Evolutionary conservation across 345 rosid species (phyloP), one percentile per base, ranked within the genome.

Genomic region (Physaria fendleri): DNA sequence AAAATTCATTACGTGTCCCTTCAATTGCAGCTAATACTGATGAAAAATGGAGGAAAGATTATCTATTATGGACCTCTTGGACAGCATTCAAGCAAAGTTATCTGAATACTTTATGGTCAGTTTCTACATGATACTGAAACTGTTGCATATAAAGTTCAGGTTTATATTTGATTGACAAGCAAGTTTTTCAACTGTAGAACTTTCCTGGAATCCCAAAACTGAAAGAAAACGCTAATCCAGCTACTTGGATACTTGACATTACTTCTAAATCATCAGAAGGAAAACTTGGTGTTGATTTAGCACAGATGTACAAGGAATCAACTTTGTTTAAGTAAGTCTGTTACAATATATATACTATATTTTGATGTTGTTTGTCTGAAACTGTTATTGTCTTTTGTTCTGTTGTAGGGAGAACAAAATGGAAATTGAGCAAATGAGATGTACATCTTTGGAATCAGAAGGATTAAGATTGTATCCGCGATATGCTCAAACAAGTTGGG

Each of bases 211-310:
- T 75, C 28, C 84, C 77, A 13, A 76, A 76, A 42, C 77, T 83
- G 59, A 65, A 73, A 73, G 73, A 64, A 5, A 77, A 77, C 25
- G 75, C 65, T 42, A 83, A 79, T 57, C 90, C 90, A 18, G 81
- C 86, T 32, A 83, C 90, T 13, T 83, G 90, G 90, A 77, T 83
- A 78, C 66, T 83, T 40, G 90, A 83, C 16, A 69, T 79, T 62
- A 75, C 85, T 24, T 65, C 70, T 59, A 66, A 71, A 37, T 77
- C 80, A 22, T 2, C 59, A 29, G 85, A 83, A 57, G 59, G 60
- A 4, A 63, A 56, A 25, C 75, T 73, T 25, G 74, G 74, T 21
- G 16, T 81, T 12, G 81, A 83, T 59, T 83, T 73, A 56, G 59
- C 73, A 18, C 21, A 47, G 23, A 62, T 72, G 27, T 83, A 77